Conservation (phyloP, 192 early-diverging fungal genomes). For the Mortierella claussenii region DNA sequence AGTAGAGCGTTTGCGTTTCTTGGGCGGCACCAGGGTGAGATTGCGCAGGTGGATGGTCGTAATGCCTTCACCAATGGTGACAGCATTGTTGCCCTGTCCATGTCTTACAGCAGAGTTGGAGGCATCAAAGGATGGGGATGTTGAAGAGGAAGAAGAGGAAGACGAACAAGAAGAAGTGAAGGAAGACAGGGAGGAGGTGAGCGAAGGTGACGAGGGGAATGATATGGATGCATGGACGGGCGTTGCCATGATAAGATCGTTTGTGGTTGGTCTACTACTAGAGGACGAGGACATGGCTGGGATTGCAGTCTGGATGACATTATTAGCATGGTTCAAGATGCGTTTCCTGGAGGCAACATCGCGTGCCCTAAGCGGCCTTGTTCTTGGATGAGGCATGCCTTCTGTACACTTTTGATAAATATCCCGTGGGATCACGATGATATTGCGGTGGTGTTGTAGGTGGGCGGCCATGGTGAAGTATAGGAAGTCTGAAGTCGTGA, state of each 20-base stretch:
- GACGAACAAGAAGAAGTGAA: slow-evolving; percentile 19
- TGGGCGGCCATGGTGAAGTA: slow-evolving; percentile 16
- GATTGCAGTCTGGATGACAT: not conserved
- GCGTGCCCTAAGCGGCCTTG: slow-evolving; percentile 11
- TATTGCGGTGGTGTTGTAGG: slow-evolving; percentile 25
- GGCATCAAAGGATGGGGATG: slow-evolving; percentile 2
- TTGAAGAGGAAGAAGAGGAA: slow-evolving; percentile 16
- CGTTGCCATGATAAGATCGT: slow-evolving; percentile 6
- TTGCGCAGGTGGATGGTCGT: slow-evolving; percentile 27
- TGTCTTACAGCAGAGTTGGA: not conserved
- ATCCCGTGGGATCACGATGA: slow-evolving; percentile 38
- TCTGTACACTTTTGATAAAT: slow-evolving; percentile 44
- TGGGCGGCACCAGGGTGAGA: slow-evolving; percentile 11
- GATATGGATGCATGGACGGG: slow-evolving; percentile 2
- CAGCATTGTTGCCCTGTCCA: slow-evolving; percentile 18
- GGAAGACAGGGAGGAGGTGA: slow-evolving; percentile 30
- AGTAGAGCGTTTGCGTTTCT: slow-evolving; percentile 29
- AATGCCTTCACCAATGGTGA: slow-evolving; percentile 23
- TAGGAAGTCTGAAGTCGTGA: not conserved
- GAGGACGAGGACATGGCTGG: not conserved
- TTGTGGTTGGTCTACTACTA: slow-evolving; percentile 3
- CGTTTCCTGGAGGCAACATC: slow-evolving; percentile 16
- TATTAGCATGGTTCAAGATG: not conserved
- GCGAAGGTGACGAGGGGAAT: slow-evolving; percentile 25
- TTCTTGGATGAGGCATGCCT: slow-evolving; percentile 8